Base-by-base conservation (phyloP, 305 asterid genomes). In the Andrographis paniculata region DNA sequence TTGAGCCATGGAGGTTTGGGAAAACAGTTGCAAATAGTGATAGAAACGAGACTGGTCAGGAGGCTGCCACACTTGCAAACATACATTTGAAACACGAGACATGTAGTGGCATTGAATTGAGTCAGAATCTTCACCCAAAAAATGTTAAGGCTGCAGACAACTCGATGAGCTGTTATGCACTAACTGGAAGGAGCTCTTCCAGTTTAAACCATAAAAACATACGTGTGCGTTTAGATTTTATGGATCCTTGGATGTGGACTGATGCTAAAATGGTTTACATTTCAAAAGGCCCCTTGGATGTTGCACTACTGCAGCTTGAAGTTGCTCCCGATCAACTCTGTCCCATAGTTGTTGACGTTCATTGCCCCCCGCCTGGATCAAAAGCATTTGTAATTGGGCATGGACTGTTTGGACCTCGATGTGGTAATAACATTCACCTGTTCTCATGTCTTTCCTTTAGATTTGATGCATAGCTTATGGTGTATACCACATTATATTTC, bases 1-100 rank as follows among this genome's bases (percentile, higher is more conserved):
- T 91, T 57, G 99, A 91, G 72, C 99, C 99, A 20, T 83, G 99
- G 99, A 77, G 99, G 61, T 91, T 91, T 45, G 82, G 89, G 20
- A 91, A 83, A 69, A 70, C 92, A 62, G 61, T 80, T 54, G 55
- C 66, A 13, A 68, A 62, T 50, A 62, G 71, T 55, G 84, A 75
- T 48, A 64, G 55, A 59, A 51, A 64, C 47, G 67, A 52, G 53
- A 60, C 51, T 42, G 62, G 48, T 57, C 60, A 74, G 3, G 62
- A 59, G 48, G 57, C 58, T 47, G 61, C 63, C 62, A 50, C 55
- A 22, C 39, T 53, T 31, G 67, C 74, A 7, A 66, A 62, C 37
- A 41, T 56, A 24, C 58, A 27, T 63, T 54, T 14, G 63, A 23
- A 47, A 41, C 39, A 51, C 23, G 69, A 58, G 40, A 55, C 58